Conservation (phyloP, 768 basidiomycete species). For the Psilocybe subaeruginosa region DNA sequence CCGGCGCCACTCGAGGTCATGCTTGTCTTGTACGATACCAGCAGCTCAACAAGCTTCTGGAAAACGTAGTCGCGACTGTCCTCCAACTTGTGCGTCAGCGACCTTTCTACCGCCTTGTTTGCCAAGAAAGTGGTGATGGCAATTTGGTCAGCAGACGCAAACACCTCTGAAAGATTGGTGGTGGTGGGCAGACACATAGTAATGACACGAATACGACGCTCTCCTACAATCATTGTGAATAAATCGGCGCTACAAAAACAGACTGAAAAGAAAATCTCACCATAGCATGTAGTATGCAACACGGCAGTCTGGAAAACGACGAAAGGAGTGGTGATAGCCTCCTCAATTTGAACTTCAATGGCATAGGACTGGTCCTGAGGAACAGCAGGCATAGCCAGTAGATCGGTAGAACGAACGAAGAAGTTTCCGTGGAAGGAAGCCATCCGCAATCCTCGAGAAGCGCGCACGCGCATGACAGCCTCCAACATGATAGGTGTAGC, state of each 20-base stretch:
- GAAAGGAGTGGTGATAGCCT: conserved; percentile 86
- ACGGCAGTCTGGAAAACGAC: conserved; percentile 96
- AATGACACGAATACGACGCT: conserved; percentile 90
- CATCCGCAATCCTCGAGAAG: conserved; percentile 95
- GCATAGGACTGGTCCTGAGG: conserved; percentile 95
- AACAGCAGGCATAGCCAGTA: conserved; percentile 95
- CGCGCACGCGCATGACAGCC: conserved; percentile 96
- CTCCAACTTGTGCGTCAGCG: conserved; percentile 83
- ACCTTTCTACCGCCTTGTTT: conserved; percentile 92
- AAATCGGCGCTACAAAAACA: background rate
- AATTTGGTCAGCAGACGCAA: conserved; percentile 88
- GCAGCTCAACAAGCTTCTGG: conserved; percentile 83
- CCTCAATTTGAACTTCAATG: conserved; percentile 95
- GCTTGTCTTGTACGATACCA: conserved; percentile 90
- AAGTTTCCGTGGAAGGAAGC: conserved; percentile 99
- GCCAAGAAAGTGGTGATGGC: conserved; percentile 84
- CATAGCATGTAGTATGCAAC: conserved; percentile 92
- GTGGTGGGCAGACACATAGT: conserved; percentile 90
- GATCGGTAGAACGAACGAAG: conserved; percentile 96
- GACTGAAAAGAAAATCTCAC: conserved; percentile 35
- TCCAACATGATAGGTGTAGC: conserved; percentile 96
- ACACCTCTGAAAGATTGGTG: conserved; percentile 84
- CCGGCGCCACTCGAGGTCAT: conserved; percentile 95
- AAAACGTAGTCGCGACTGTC: conserved; percentile 86
- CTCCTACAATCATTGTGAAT: conserved; percentile 41